A percentile compares a stretch with the other conserved stretches of the same genome.
phyloP scores from a whole-genome alignment of 2,329 filamentous ascomycete species.

The Diaporthe humulicola region DNA sequence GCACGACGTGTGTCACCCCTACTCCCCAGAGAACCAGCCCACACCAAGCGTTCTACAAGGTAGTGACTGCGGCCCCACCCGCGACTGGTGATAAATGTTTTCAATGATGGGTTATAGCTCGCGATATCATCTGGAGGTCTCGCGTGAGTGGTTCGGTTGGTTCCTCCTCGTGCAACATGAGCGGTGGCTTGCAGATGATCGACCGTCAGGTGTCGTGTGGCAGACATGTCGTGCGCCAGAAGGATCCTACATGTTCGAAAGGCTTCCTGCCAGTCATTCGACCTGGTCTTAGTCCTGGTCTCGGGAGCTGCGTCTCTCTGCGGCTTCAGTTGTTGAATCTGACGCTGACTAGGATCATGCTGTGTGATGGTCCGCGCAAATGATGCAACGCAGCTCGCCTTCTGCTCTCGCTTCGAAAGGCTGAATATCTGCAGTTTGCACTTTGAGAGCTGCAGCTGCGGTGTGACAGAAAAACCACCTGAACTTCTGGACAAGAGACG shows the following conservation, averaged over 20 bases:
- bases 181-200: conserved; percentile 36
- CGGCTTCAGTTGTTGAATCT: conserved; percentile 7
- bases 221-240: conserved; percentile 36
- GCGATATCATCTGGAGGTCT: background rate
- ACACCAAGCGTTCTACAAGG: conserved; percentile 16
- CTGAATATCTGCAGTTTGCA: conserved; percentile 34
- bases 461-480: conserved; percentile 26
- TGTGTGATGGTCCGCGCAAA: conserved; percentile 29
- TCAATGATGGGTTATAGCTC: background rate
- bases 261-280: conserved; percentile 30
- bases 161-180: conserved; percentile 34
- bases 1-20: background rate
- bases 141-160: conserved; percentile 28
- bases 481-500: conserved; percentile 16
- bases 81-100: background rate
- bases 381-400: conserved; percentile 37
- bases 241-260: conserved; percentile 32
- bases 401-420: conserved; percentile 30
- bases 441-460: conserved; percentile 14
- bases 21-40: background rate
- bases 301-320: conserved; percentile 31
- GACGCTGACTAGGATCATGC: conserved; percentile 19
- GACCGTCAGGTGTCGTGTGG: conserved; percentile 22
- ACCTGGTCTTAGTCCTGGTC: conserved; percentile 26
- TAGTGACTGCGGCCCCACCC: background rate